Conservation (phyloP, 1,284 basidiomycete species). For the Coniferiporia weirii region DNA sequence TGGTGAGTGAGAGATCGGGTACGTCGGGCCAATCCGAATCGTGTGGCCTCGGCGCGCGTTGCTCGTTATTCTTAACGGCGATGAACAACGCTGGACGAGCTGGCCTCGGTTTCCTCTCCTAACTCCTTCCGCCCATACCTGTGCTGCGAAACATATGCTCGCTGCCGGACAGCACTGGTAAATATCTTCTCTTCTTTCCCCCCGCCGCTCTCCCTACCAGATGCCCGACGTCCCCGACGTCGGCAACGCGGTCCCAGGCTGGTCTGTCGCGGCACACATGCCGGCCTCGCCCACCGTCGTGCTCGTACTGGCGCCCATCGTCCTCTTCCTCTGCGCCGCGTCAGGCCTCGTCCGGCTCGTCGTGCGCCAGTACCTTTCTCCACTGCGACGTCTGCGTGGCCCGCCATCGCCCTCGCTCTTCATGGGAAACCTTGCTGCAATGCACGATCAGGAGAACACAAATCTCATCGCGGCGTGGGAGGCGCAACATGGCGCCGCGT, state of each 20-base stretch:
- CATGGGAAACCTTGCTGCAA: conserved; percentile 49
- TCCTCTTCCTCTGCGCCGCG: conserved; percentile 27
- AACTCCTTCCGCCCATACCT: not conserved
- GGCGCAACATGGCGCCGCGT: conserved; percentile 42
- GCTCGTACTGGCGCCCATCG: conserved; percentile 13
- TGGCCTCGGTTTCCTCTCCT: not conserved
- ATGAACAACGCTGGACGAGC: not conserved
- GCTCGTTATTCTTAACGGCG: not conserved
- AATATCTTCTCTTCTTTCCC: not conserved
- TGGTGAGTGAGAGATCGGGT: not conserved
- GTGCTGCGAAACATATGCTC: not conserved
- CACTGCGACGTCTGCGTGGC: conserved; percentile 35
- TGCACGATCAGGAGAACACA: conserved; percentile 56
- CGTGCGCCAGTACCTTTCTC: conserved; percentile 32
- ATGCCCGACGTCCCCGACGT: not conserved
- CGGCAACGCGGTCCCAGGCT: not conserved
- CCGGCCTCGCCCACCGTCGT: not conserved
- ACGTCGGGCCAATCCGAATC: not conserved
- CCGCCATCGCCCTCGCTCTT: conserved; percentile 41
- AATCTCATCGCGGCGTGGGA: conserved; percentile 46
- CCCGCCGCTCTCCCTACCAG: not conserved
- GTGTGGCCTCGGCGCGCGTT: not conserved
- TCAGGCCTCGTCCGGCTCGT: conserved; percentile 30
- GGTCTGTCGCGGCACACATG: not conserved
- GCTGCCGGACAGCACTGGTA: conserved; percentile 1